These are phyloP conservation scores for Crucihimalaya himalaica DNA, from an alignment of 345 rosid genomes.

Conservation along the genomic window DNA sequence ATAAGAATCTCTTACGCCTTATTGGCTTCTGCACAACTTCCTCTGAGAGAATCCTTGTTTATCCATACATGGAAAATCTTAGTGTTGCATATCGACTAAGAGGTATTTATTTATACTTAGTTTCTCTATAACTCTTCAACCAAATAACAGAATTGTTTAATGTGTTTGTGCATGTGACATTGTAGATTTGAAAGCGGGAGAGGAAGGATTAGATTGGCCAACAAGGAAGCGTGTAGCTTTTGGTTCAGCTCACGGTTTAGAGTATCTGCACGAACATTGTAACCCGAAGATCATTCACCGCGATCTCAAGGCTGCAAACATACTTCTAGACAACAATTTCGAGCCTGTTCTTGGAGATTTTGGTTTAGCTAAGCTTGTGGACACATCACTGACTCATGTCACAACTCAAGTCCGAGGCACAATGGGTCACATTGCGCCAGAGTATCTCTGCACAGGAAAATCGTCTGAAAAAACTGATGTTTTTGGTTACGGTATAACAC, in stretches of 20 bases:
- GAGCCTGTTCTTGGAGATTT: constrained; percentile 92
- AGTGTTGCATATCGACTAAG: constrained; percentile 79
- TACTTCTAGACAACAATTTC: constrained; percentile 71
- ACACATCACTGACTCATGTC: constrained; percentile 67
- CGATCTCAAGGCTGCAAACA: constrained; percentile 88
- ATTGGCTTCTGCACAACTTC: constrained; percentile 80
- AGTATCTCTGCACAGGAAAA: constrained; percentile 82
- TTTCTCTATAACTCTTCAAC: background rate
- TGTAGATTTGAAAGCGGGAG: constrained; percentile 72
- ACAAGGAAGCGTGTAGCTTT: constrained; percentile 73
- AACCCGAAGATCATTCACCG: constrained; percentile 90
- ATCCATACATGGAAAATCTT: constrained; percentile 88
- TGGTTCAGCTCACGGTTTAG: constrained; percentile 85
- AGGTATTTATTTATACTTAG: constrained; percentile 47
- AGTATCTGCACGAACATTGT: constrained; percentile 84
- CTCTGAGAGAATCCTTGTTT: constrained; percentile 81
- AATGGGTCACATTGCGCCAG: constrained; percentile 95
- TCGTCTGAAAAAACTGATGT: constrained; percentile 89
- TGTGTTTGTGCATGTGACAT: background rate
- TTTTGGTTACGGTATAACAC: constrained; percentile 86
- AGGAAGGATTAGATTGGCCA: constrained; percentile 79
- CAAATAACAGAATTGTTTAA: background rate
- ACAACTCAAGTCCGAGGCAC: constrained; percentile 94
- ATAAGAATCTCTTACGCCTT: constrained; percentile 73
- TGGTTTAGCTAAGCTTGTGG: constrained; percentile 75